Conservation (phyloP, 1,284 basidiomycete genomes). For the Trametes sp. region DNA sequence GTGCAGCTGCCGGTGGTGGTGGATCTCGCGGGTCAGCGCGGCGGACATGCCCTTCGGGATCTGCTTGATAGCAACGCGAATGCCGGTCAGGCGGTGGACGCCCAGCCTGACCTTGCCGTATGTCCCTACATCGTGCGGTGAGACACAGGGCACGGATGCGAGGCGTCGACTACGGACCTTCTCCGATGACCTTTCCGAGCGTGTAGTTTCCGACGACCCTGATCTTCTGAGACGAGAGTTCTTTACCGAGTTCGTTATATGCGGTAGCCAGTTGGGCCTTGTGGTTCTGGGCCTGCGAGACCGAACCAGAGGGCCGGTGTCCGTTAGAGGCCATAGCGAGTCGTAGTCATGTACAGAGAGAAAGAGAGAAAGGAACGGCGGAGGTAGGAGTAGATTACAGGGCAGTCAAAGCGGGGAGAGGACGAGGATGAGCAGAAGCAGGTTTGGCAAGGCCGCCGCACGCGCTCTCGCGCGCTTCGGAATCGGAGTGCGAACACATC, state of each 20-base stretch:
- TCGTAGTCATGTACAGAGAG: constrained; percentile 52
- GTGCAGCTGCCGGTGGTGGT: constrained; percentile 96
- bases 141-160: constrained; percentile 2
- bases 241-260: constrained; percentile 96
- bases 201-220: constrained; percentile 96
- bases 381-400: constrained; percentile 42
- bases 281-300: constrained; percentile 69
- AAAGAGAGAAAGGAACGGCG: constrained; percentile 47
- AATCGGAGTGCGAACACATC: too few relatives aligned
- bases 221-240: constrained; percentile 88
- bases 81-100: constrained; percentile 89
- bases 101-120: constrained; percentile 95
- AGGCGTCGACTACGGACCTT: constrained; percentile 69
- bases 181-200: constrained; percentile 93
- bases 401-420: constrained; percentile 6
- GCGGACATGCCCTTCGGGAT: constrained; percentile 93
- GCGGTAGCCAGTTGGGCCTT: constrained; percentile 91
- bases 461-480: too few relatives aligned
- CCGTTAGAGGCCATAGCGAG: constrained; percentile 52
- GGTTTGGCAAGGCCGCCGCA: too few relatives aligned
- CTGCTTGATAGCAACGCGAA: constrained; percentile 96
- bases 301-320: constrained; percentile 71
- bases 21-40: constrained; percentile 94
- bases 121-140: constrained; percentile 61
- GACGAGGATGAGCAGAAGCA: not conserved